Evolutionary conservation across 495 filamentous ascomycete species (phyloP).

Genomic region (Aspergillus taichungensis): DNA sequence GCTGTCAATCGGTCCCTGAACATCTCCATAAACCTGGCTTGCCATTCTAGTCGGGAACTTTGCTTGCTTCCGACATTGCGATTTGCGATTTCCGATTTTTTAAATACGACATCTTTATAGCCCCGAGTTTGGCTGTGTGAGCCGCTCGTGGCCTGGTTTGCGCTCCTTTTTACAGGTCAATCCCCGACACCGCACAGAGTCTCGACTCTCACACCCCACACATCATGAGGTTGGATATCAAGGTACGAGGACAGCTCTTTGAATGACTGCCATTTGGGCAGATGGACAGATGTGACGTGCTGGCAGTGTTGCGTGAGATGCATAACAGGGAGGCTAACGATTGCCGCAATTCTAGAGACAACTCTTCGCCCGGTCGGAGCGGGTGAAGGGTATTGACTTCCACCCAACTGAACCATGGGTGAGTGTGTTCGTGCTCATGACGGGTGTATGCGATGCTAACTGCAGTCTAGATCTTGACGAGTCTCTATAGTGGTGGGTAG

Average conservation of each 20-base stretch:
- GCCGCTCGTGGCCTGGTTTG: conserved; percentile 31
- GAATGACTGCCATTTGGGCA: not conserved
- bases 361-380: conserved; percentile 75
- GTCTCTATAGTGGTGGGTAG: conserved; percentile 79
- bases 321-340: conserved; percentile 21
- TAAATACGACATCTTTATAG: conserved; percentile 2
- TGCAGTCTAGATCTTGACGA: conserved; percentile 68
- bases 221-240: conserved; percentile 85
- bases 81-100: not conserved
- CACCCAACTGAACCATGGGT: conserved; percentile 93
- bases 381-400: conserved; percentile 97
- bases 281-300: conserved; percentile 4
- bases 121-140: conserved; percentile 29
- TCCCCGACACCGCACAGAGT: conserved; percentile 33
- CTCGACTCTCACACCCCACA: conserved; percentile 28
- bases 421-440: conserved; percentile 16
- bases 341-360: conserved; percentile 48
- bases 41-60: conserved; percentile 10
- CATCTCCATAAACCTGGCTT: conserved; percentile 5
- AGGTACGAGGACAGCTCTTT: conserved; percentile 49
- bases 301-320: conserved; percentile 9
- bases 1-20: conserved; percentile 12
- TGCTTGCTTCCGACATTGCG: not conserved
- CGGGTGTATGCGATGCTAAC: conserved; percentile 17
- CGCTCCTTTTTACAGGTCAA: conserved; percentile 23